Evolutionary conservation across 768 basidiomycete species (phyloP).

Genomic region (Tricholoma bakamatsutake): DNA sequence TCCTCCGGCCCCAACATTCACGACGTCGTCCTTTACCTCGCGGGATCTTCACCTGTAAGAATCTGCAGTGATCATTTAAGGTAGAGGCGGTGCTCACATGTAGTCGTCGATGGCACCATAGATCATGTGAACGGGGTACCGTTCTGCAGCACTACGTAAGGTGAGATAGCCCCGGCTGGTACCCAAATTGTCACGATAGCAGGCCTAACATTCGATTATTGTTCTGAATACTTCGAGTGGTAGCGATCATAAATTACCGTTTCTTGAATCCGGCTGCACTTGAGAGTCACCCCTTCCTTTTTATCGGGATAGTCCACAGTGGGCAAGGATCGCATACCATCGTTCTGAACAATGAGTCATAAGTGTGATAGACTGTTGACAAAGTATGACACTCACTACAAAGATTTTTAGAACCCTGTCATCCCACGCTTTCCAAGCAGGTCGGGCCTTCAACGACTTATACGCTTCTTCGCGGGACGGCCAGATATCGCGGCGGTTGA

Average conservation of each 20-base stretch:
- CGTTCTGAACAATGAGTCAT: slow-evolving; percentile 25
- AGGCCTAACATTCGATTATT: slow-evolving; percentile 24
- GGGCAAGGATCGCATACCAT: slow-evolving; percentile 36
- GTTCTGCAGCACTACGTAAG: slow-evolving; percentile 24
- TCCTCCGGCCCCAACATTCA: slow-evolving; percentile 30
- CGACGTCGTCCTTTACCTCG: slow-evolving; percentile 30
- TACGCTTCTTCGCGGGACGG: slow-evolving; percentile 43
- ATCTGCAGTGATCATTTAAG: background rate
- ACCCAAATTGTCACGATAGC: slow-evolving; percentile 34
- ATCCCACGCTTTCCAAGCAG: slow-evolving; percentile 45
- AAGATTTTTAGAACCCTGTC: slow-evolving; percentile 37
- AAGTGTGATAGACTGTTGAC: background rate
- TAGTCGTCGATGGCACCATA: slow-evolving; percentile 42
- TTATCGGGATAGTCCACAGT: slow-evolving; percentile 36
- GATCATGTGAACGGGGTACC: slow-evolving; percentile 38
- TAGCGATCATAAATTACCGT: slow-evolving; percentile 21
- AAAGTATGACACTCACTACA: slow-evolving; percentile 26
- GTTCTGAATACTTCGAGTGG: background rate
- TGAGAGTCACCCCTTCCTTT: slow-evolving; percentile 42
- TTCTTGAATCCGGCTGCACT: slow-evolving; percentile 42
- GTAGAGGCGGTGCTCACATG: slow-evolving; percentile 22
- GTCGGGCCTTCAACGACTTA: slow-evolving; percentile 28
- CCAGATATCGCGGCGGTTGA: slow-evolving; percentile 46
- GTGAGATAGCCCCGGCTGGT: slow-evolving; percentile 27
- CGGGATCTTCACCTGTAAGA: slow-evolving; percentile 19